Evolutionary conservation across 257 asterid species (phyloP), one percentile per base, ranked within the genome.

Genomic region (Capsicum rhomboideum): DNA sequence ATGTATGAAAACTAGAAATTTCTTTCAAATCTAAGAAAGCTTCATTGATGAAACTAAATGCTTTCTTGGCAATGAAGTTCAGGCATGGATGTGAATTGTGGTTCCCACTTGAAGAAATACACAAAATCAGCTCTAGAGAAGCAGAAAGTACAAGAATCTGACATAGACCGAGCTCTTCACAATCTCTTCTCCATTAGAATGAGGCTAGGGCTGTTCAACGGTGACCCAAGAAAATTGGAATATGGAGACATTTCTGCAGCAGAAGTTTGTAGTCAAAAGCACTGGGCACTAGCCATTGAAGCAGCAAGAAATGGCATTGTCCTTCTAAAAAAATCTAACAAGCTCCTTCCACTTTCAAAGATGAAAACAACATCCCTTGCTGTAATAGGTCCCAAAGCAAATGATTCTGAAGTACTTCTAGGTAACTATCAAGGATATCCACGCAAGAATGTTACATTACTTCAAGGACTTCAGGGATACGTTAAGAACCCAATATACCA

Each of bases 31-130:
- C 26, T 40, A 69, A 5, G 17, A 42, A 40, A 71, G 10, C 79
- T 42, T 42, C 17, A 46, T 71, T 71, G 34, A 71, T 10, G 55
- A n/a, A 40, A 71, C 79, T 5, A 71, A n/a, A 42, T 40, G 54
- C 1, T 2, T 69, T 69, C 78, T 40, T 69, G 54, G 31, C 31
- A 42, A 71, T 42, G 79, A 1, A 71, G 40, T 2, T 7, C 91
- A 94, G 97, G 97, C 53, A 88, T 94, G 96, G 98, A 94, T 85
- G 85, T 94, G 83, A 89, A 92, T 18, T 94, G 96, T 44, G 97
- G 96, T 28, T 42, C 88, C 79, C 89, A 86, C 86, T 84, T 92
- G 80, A 61, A 23, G 85, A 85, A 85, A 78, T 44, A 89, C 85
- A 90, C 94, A 3, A 88, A 85, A 84, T 87, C 92, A 83, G 96